phyloP scores from a whole-genome alignment of 257 asterid species.

The Plantago major region DNA sequence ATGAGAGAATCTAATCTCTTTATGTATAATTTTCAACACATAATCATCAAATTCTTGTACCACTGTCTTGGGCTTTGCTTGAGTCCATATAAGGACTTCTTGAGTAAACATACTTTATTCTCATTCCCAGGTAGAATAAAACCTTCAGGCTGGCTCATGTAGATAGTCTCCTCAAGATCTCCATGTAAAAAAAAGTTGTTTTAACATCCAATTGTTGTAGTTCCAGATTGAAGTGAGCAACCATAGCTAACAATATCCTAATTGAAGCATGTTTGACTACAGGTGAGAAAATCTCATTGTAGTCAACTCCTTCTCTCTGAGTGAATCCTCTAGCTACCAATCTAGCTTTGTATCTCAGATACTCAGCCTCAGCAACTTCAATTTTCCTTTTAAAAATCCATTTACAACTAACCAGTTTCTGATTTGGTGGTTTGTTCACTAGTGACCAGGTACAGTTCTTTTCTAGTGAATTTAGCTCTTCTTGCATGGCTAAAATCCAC shows the following conservation, averaged over 20 bases:
- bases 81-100: neutral
- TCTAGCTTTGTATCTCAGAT: neutral
- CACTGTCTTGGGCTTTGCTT: neutral
- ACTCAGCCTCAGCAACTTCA: neutral
- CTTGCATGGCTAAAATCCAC: neutral
- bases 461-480: neutral
- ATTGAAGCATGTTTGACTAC: neutral
- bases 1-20: no score
- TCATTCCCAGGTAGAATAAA: neutral
- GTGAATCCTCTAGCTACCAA: neutral
- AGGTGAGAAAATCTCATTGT: slow-evolving; percentile 3
- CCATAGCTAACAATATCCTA: neutral
- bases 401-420: neutral
- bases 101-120: neutral
- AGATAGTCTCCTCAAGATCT: neutral
- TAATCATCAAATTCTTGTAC: neutral
- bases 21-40: neutral
- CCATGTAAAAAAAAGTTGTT: neutral
- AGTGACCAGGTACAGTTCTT: neutral
- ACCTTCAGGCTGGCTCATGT: neutral
- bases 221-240: neutral
- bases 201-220: slow-evolving; percentile 3
- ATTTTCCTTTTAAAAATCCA: neutral
- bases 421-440: neutral
- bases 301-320: slow-evolving; percentile 3